Base-by-base conservation (phyloP, 2,329 filamentous ascomycete species). In the Exophiala spinifera region DNA sequence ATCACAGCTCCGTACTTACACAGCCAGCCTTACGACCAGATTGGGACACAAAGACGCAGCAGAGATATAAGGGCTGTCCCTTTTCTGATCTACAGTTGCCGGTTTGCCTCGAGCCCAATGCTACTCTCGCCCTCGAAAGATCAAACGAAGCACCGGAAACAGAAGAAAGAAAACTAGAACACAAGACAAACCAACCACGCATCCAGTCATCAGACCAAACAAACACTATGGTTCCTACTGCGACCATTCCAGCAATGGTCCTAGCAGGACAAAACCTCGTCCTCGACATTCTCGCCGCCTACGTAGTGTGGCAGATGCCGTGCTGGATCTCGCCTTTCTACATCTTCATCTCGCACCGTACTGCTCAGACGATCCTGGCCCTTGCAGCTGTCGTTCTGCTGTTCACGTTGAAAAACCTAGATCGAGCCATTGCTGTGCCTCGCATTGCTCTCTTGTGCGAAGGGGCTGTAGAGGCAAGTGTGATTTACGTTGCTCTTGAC, bases 291-390 rank as follows among this genome's bases (percentile, higher is more conserved):
- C 25, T 47, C 13, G 45, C 45, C 21, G 45, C 23, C 2, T 47
- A 47, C 15, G 31, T 47, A 13, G 45, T 36, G 14, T 47, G 8
- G 14, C 45, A 21, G 17, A 31, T 28, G 23, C 45, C 20, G 5
- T 47, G 45, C 45, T 47, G 45, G 45, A 47, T 47, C 8, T 34
- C 23, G 6, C 25, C 45, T 8, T 28, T 47, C 23, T 47, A 33
- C 20, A 17, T 47, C n/a, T 47, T 47, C 45, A 31, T 47, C 20
- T 19, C 31, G 13, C 45, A 47, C n/a, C 45, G 45, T 47, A 15
- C n/a, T 21, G 45, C 25, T 19, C 20, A 47, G 25, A 47, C 45
- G 3, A 13, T 36, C 25, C 25, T 47, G n/a, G 45, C 45, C 4
- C 4, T 25, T 6, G 23, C 42, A 1, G 20, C 23, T 2, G 4